A percentile compares a stretch with the other conserved stretches of the same genome.
These are phyloP conservation scores for Chamaecyparis obtusa DNA, from an alignment of 75 land plant species.

Conservation along the genomic window DNA sequence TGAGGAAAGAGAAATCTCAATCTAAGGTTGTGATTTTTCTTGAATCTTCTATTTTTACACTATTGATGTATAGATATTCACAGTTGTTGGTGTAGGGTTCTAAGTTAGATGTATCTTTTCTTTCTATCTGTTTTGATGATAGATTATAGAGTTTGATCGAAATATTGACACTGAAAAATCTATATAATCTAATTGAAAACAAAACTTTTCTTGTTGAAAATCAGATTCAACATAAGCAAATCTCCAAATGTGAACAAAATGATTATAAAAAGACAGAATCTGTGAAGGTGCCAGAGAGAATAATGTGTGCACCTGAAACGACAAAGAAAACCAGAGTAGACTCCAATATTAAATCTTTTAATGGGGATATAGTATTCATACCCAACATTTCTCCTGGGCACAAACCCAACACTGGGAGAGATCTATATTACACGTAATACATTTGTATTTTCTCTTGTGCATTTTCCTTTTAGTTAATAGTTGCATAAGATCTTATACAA, in stretches of 20 bases:
- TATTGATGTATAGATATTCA: neutral
- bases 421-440: conserved; percentile 49
- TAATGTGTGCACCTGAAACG: neutral
- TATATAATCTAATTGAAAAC: too few species aligned
- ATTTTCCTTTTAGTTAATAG: neutral
- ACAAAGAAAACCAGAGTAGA: neutral
- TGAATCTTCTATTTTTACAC: neutral
- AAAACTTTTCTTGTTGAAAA: neutral
- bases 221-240: neutral
- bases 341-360: neutral
- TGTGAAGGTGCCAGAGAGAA: neutral
- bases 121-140: too few species aligned
- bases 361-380: conserved; percentile 7
- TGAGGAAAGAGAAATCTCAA: neutral
- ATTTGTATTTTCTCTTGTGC: neutral
- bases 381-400: conserved; percentile 14
- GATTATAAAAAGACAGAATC: neutral
- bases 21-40: conserved; percentile 13
- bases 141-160: too few species aligned
- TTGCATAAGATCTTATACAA: too few species aligned
- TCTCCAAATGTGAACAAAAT: neutral
- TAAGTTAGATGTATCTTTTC: too few species aligned
- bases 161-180: too few species aligned
- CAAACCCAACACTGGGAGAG: conserved; percentile 16
- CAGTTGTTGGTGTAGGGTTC: neutral